Evolutionary conservation across 164 flowering plant genomes (phyloP).

Genomic region (Taxillus chinensis): DNA sequence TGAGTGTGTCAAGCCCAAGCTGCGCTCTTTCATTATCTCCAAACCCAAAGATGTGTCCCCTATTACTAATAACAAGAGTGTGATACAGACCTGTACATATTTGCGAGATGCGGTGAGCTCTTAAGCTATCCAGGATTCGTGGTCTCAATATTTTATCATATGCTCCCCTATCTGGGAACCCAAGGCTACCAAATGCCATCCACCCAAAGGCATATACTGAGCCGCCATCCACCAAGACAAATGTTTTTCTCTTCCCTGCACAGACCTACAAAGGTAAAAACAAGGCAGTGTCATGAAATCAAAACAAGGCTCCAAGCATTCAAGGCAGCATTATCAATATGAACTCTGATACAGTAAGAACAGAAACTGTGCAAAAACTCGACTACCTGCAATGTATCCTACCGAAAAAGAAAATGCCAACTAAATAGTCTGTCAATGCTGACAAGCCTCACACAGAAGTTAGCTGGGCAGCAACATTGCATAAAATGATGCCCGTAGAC

Average conservation of each 20-base stretch:
- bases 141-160: conserved; percentile 71
- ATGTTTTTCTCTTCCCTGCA: conserved; percentile 91
- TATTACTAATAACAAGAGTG: conserved; percentile 58
- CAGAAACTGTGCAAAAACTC: too few species aligned
- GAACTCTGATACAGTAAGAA: too few species aligned
- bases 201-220: conserved; percentile 82
- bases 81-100: conserved; percentile 89
- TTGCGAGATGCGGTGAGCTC: conserved; percentile 62
- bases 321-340: too few species aligned
- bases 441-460: too few species aligned
- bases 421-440: too few species aligned
- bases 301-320: too few species aligned
- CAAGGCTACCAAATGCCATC: conserved; percentile 94
- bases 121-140: conserved; percentile 55
- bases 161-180: conserved; percentile 61
- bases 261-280: conserved; percentile 45
- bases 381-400: too few species aligned
- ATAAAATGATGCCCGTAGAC: too few species aligned
- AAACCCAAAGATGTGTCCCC: conserved; percentile 69
- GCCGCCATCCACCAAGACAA: conserved; percentile 67
- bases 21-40: conserved; percentile 95
- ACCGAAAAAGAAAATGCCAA: too few species aligned
- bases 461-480: too few species aligned
- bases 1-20: conserved; percentile 69
- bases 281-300: not conserved